These are phyloP conservation scores for Apium graveolens DNA, from an alignment of 129 eudicot genomes.

Conservation along the genomic window DNA sequence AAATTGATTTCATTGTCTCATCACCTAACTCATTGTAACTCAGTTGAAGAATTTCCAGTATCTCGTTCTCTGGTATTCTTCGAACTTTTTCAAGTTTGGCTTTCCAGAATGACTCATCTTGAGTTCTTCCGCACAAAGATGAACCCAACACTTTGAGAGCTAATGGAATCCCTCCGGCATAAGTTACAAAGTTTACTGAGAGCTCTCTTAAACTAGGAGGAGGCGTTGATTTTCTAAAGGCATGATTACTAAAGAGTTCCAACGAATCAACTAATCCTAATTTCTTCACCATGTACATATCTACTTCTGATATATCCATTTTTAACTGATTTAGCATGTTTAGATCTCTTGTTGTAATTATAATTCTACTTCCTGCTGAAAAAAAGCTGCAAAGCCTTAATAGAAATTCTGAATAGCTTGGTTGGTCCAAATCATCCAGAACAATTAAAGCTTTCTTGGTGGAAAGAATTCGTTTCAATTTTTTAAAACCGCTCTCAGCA, in stretches of 20 bases:
- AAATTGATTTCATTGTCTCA: not conserved
- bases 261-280: constrained; percentile 12
- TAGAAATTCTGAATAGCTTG: not conserved
- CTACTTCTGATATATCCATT: not conserved
- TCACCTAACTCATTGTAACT: not conserved
- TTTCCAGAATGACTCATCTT: not conserved
- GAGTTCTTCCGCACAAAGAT: not conserved
- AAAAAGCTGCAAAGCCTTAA: constrained; percentile 12
- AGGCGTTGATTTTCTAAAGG: constrained; percentile 11
- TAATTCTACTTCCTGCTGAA: constrained; percentile 17
- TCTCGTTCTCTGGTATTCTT: not conserved
- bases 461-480: not conserved
- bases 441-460: constrained; percentile 5
- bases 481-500: not conserved
- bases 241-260: constrained; percentile 27
- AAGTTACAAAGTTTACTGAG: constrained; percentile 14
- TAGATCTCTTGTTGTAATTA: constrained; percentile 19
- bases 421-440: constrained; percentile 4
- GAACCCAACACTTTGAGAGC: constrained; percentile 36
- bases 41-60: not conserved
- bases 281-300: constrained; percentile 9
- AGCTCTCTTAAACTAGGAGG: not conserved
- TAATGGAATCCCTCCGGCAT: constrained; percentile 14
- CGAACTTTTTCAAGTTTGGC: not conserved
- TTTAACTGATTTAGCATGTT: constrained; percentile 6